phyloP scores from a whole-genome alignment of 208 protist genomes.

The Leishmania amazonensis region DNA sequence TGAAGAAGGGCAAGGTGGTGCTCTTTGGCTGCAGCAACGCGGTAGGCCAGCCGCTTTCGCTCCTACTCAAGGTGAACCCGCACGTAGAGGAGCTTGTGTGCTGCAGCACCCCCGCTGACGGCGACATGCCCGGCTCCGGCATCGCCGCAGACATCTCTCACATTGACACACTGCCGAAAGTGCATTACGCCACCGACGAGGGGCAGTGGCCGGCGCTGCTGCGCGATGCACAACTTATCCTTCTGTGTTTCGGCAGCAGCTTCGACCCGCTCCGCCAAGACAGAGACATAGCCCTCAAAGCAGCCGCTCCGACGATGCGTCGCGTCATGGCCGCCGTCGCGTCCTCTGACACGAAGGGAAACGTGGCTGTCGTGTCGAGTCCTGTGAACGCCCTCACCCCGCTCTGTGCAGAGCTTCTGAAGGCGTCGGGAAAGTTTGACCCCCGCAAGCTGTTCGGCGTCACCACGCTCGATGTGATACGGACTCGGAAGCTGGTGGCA shows the following conservation, averaged over 20 bases:
- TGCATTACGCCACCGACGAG: constrained; percentile 37
- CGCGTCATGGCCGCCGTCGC: constrained; percentile 78
- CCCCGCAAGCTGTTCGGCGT: constrained; percentile 91
- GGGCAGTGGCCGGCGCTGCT: constrained; percentile 67
- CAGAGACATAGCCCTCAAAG: constrained; percentile 87
- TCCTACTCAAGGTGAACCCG: constrained; percentile 90
- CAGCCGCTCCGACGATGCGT: constrained; percentile 73
- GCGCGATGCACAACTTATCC: constrained; percentile 78
- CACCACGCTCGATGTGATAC: constrained; percentile 92
- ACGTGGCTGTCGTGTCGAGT: constrained; percentile 89
- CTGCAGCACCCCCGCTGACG: constrained; percentile 53
- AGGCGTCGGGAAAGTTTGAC: constrained; percentile 73
- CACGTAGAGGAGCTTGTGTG: constrained; percentile 81
- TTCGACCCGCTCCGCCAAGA: constrained; percentile 92
- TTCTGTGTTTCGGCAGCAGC: constrained; percentile 89
- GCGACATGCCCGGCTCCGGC: constrained; percentile 38
- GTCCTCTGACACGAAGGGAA: constrained; percentile 67
- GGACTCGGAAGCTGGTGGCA: constrained; percentile 65
- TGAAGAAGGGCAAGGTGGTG: constrained; percentile 69
- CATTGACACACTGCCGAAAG: constrained; percentile 61
- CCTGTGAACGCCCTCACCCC: constrained; percentile 95
- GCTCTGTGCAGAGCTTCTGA: constrained; percentile 88
- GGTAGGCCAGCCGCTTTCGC: constrained; percentile 93
- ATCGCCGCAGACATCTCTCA: constrained; percentile 81
- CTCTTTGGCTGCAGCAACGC: constrained; percentile 92